These are phyloP conservation scores for Fusarium denticulatum DNA, from an alignment of 2,329 filamentous ascomycete species.

Conservation along the genomic window DNA sequence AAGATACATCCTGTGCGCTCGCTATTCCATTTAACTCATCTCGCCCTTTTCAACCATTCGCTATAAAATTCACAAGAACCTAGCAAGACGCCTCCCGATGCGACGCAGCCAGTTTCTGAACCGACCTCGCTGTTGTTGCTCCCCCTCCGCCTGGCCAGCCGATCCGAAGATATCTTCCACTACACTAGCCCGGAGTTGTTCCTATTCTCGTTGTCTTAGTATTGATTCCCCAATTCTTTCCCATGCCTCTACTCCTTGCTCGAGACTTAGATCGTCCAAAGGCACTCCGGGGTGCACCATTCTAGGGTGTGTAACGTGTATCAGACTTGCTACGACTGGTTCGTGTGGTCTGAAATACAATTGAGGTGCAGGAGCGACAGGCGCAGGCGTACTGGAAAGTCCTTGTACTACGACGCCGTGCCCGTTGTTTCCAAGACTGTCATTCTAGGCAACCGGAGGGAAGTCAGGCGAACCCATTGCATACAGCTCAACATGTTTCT, in stretches of 20 bases:
- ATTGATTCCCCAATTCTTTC: background rate
- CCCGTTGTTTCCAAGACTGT: background rate
- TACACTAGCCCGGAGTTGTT: background rate
- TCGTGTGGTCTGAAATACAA: background rate
- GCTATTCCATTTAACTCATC: background rate
- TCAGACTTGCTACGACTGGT: background rate
- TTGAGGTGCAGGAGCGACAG: background rate
- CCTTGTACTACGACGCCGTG: background rate
- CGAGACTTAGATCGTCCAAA: background rate
- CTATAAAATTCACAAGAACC: background rate
- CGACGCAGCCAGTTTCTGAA: background rate
- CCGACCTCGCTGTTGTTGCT: background rate
- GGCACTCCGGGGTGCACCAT: background rate
- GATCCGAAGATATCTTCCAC: background rate
- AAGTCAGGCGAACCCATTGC: slow-evolving; percentile 62
- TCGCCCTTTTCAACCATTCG: background rate
- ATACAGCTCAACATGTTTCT: slow-evolving; percentile 78
- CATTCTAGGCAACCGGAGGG: slow-evolving; percentile 37
- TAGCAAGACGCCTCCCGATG: background rate
- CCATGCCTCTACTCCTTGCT: background rate
- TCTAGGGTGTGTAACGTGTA: background rate
- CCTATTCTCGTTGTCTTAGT: background rate
- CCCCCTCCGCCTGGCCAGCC: background rate
- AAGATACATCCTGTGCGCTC: background rate
- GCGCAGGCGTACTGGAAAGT: background rate